These are phyloP conservation scores for Collybia nuda DNA, from an alignment of 768 basidiomycete genomes.

Conservation along the genomic window DNA sequence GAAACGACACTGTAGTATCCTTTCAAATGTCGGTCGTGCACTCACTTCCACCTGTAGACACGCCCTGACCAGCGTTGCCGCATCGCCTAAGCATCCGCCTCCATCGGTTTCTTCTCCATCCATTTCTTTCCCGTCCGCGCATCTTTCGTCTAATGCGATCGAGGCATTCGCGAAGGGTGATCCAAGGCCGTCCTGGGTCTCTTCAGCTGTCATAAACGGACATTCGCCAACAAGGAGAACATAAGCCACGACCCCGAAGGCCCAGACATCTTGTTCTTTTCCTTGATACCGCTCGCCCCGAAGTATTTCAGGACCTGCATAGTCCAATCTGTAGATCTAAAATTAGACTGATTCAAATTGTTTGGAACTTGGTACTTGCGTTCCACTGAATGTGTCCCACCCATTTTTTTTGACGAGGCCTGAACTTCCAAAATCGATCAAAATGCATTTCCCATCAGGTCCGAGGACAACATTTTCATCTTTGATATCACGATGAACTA, in stretches of 20 bases:
- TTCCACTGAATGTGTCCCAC: conserved; percentile 93
- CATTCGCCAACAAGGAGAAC: conserved; percentile 92
- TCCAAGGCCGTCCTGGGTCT: conserved; percentile 82
- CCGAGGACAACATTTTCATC: conserved; percentile 94
- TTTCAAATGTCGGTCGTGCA: conserved; percentile 84
- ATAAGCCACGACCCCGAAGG: conserved; percentile 94
- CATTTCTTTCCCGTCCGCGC: conserved; percentile 66
- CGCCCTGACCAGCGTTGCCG: conserved; percentile 76
- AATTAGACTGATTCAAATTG: conserved; percentile 8
- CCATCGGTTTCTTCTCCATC: conserved; percentile 82
- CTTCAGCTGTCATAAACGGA: conserved; percentile 87
- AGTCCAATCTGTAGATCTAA: conserved; percentile 64
- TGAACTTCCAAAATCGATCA: conserved; percentile 97
- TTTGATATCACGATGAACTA: conserved; percentile 97
- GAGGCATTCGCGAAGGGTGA: conserved; percentile 77
- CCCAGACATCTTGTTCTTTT: conserved; percentile 98
- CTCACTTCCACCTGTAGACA: conserved; percentile 81
- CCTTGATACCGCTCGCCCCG: conserved; percentile 94
- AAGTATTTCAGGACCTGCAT: conserved; percentile 95
- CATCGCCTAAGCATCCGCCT: conserved; percentile 83
- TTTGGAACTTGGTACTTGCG: conserved; percentile 52
- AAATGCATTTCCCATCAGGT: conserved; percentile 75
- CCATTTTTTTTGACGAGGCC: conserved; percentile 80
- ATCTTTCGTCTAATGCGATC: conserved; percentile 78
- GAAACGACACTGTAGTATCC: conserved; percentile 78